Base-by-base conservation (phyloP, 108 stramenopile genomes). In the Aurantiochytrium sp. region DNA sequence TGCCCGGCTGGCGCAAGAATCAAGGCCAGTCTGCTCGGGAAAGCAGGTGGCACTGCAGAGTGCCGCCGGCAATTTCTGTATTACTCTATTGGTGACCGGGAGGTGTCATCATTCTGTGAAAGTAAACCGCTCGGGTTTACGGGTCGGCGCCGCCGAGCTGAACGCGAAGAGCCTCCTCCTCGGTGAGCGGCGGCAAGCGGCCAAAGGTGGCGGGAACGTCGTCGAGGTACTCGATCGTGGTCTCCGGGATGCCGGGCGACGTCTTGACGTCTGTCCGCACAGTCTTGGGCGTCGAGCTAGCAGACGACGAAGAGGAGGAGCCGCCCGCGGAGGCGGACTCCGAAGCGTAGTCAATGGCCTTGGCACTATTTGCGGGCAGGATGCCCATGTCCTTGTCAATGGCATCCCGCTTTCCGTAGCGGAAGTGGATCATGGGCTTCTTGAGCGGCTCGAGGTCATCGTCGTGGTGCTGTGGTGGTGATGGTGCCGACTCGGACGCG, bases 141-240 rank as follows among this genome's bases (percentile, higher is more conserved):
- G 73, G 73, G n/a, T 81, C 73, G 12, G 73, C 73, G 17, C 73
- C 73, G 17, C 73, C 73, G 10, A 81, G 73, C 73, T 81, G 73
- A 12, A 81, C 12, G 12, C 73, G 73, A 42, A 81, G 73, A 1
- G 73, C 73, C 45, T 81, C 73, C 24, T 81, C 73, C 27, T 81
- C 73, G 2, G 73, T 48, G 42, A 81, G 39, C 39, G 73, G 73
- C 45, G 73, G 73, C 39, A 81, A 48, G 0, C 73, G 73, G 39
- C 73, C 73, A 48, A 27, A 81, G 24, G 32, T 65, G 45, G 39
- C 73, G 8, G 73, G 73, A 22, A 48, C n/a, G 39, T 48, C 10
- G 59, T 65, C 73, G 15, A 81, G 6, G 73, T 81, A 81, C 73
- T 48, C 73, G 12, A 48, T 24, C 12, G 12, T 42, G 42, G 73